Evolutionary conservation across 257 asterid species (phyloP).

Genomic region (Henckelia pumila): DNA sequence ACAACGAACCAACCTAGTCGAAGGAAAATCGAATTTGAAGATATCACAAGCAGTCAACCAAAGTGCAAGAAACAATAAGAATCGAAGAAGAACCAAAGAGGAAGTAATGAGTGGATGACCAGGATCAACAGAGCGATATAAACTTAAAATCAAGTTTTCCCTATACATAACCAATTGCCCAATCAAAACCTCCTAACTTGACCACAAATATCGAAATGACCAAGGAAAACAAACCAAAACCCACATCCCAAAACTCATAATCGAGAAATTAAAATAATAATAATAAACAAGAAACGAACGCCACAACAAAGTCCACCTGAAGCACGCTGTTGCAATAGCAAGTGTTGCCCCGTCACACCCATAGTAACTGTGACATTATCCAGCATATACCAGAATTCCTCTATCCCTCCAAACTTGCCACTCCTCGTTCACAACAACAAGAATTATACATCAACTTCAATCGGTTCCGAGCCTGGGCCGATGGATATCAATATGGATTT

Average conservation of each 20-base stretch:
- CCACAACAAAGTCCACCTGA: conserved; percentile 33
- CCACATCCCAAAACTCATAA: conserved; percentile 17
- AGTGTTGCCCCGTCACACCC: conserved; percentile 75
- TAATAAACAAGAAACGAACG: not conserved
- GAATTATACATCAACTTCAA: conserved; percentile 13
- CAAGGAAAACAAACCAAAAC: not conserved
- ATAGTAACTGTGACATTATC: conserved; percentile 47
- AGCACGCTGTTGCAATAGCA: conserved; percentile 73
- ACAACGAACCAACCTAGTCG: no score
- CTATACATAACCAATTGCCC: conserved; percentile 2
- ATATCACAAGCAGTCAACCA: no score
- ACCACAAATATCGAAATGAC: not conserved
- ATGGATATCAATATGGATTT: not conserved
- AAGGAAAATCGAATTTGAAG: no score
- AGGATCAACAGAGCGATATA: no score
- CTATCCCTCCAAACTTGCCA: conserved; percentile 39
- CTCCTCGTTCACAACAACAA: conserved; percentile 7
- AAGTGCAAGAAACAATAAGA: no score
- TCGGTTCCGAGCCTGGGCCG: not conserved
- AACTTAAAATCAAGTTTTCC: not conserved
- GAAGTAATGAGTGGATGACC: no score
- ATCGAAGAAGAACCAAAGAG: no score
- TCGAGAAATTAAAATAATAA: not conserved
- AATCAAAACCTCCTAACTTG: not conserved
- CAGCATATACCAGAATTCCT: conserved; percentile 58